Base-by-base conservation (phyloP, 108 stramenopile species). In the Skeletonema grethae region DNA sequence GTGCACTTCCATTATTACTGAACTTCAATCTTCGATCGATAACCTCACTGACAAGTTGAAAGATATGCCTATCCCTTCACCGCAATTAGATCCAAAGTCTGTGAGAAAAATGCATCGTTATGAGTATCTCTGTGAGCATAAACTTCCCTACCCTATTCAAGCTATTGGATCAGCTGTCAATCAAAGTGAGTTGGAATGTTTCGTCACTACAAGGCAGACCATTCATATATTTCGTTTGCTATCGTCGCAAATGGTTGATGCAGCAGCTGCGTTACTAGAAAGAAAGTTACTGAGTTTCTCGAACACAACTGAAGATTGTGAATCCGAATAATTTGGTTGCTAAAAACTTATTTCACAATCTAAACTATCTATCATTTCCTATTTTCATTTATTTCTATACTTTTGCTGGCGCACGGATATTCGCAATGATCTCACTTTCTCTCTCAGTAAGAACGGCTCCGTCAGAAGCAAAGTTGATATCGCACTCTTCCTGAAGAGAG, bases 81-180 rank as follows among this genome's bases (percentile, higher is more conserved):
- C 41, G 2, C 41, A 2, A 10, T 12, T 20, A 16, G 58, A 45
- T 66, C 16, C 66, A 31, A 29, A 34, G 16, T 11, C 20, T 1
- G 20, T 69, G 28, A 78, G 69, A 58, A 71, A 71, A 61, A 28
- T 78, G 58, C 77, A 78, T 29, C 69, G 70, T 28, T 78, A 71
- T 67, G 57, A 70, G 22, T 35, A 66, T 25, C 34, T 66, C 5
- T 61, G 70, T 25, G 69, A 78, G 53, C 20, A 70, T 36, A 63
- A 57, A 29, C 58, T 78, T n/a, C 70, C 77, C 3, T 78, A 78
- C 55, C 77, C 77, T 28, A 71, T 78, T 11, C 63, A 78, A 41
- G 69, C 65, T 7, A 71, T 78, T 24, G 34, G 36, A 22, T 58
- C 55, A 35, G 8, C 35, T 4, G 20, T 25, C 8, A 13, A 12